Evolutionary conservation across 1,139 yeast species (phyloP).

Genomic region (Saccharomyces hybrid): DNA sequence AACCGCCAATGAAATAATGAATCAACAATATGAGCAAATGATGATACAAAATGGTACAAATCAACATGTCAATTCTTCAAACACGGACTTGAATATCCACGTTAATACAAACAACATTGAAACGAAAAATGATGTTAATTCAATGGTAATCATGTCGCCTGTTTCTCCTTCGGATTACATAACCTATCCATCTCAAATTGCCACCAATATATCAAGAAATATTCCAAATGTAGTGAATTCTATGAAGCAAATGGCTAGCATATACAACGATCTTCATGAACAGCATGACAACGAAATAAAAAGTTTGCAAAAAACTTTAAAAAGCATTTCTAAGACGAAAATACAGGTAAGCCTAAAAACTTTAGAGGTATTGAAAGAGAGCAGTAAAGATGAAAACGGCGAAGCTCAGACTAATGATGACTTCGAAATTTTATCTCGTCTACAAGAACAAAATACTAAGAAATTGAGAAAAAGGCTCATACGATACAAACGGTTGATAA

Average conservation of each 20-base stretch:
- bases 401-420: slow-evolving; percentile 23
- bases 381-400: slow-evolving; percentile 36
- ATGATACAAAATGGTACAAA: neutral
- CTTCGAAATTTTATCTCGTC: slow-evolving; percentile 30
- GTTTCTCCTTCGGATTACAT: slow-evolving; percentile 11
- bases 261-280: slow-evolving; percentile 34
- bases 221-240: slow-evolving; percentile 25
- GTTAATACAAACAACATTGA: neutral
- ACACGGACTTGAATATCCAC: neutral
- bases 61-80: neutral
- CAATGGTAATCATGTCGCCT: neutral
- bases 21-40: slow-evolving; percentile 24
- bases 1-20: slow-evolving; percentile 60
- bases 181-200: slow-evolving; percentile 30
- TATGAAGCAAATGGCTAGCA: slow-evolving; percentile 46
- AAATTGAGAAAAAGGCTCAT: slow-evolving; percentile 28
- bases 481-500: slow-evolving; percentile 29
- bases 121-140: neutral
- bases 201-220: slow-evolving; percentile 25
- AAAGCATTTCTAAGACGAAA: slow-evolving; percentile 19
- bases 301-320: slow-evolving; percentile 19
- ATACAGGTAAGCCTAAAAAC: slow-evolving; percentile 17
- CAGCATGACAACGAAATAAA: slow-evolving; percentile 18
- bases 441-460: slow-evolving; percentile 37
- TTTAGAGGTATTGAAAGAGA: slow-evolving; percentile 31